These are phyloP conservation scores for Coemansia guatemalensis DNA, from an alignment of 192 early-diverging fungal genomes.

Conservation along the genomic window DNA sequence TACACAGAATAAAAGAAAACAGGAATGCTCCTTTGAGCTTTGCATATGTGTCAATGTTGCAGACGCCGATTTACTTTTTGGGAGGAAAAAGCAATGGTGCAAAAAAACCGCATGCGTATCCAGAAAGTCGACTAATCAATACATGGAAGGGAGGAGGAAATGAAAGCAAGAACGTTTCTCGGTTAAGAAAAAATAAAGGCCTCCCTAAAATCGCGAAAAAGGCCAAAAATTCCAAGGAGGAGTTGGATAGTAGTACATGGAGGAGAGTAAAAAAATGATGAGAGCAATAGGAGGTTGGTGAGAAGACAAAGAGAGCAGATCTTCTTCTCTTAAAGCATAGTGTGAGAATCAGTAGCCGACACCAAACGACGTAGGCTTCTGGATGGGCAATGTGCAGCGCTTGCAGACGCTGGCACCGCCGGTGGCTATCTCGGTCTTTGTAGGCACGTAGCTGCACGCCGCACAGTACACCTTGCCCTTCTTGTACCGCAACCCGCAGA, in stretches of 20 bases:
- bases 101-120: background rate
- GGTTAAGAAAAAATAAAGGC: constrained; percentile 3
- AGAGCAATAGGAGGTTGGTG: background rate
- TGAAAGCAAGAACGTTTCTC: constrained; percentile 2
- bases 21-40: background rate
- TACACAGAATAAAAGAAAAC: background rate
- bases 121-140: background rate
- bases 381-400: constrained; percentile 34
- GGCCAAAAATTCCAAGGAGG: background rate
- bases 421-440: constrained; percentile 56
- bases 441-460: constrained; percentile 53
- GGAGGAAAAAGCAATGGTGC: background rate
- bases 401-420: constrained; percentile 50
- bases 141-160: background rate
- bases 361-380: constrained; percentile 5
- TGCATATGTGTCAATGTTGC: background rate
- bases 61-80: background rate
- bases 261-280: background rate
- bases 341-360: background rate
- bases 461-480: constrained; percentile 56
- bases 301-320: background rate
- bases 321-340: constrained; percentile 1
- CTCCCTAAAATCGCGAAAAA: background rate
- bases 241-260: background rate
- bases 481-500: constrained; percentile 56